Conservation (phyloP, 768 basidiomycete genomes). For the Lepiota brunneoincarnata region DNA sequence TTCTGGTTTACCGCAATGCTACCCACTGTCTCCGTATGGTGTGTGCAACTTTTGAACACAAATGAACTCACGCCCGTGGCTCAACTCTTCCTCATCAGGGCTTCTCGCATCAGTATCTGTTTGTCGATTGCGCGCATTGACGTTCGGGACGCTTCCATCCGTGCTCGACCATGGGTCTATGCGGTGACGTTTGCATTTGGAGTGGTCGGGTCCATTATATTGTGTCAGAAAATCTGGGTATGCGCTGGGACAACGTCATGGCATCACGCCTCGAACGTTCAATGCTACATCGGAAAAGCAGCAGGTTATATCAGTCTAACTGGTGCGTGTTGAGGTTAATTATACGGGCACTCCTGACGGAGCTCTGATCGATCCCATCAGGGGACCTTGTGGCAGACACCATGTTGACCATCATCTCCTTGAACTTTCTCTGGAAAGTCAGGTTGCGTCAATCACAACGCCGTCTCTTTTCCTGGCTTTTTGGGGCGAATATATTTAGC, state of each 20-base stretch:
- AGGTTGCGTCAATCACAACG: background rate
- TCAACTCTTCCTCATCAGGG: background rate
- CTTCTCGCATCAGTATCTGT: slow-evolving; percentile 8
- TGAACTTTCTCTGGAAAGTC: slow-evolving; percentile 7
- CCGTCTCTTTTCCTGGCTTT: background rate
- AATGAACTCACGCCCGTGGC: background rate
- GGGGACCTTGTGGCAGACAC: slow-evolving; percentile 5
- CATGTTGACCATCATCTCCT: background rate
- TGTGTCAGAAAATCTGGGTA: background rate
- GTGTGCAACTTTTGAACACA: background rate
- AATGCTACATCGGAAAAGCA: slow-evolving; percentile 1
- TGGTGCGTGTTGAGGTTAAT: background rate
- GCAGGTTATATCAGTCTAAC: slow-evolving; percentile 1
- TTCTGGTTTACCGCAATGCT: background rate
- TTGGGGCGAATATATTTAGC: slow-evolving; percentile 4
- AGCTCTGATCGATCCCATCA: background rate
- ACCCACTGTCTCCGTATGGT: slow-evolving; percentile 5
- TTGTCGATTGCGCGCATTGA: slow-evolving; percentile 7
- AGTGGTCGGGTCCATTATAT: background rate
- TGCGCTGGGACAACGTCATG: background rate
- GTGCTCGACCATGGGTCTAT: background rate
- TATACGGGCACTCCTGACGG: no score
- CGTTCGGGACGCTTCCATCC: background rate
- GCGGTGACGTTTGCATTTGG: background rate
- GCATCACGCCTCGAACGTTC: background rate